phyloP scores from a whole-genome alignment of 2,329 filamentous ascomycete species.

The Colletotrichum lupini region DNA sequence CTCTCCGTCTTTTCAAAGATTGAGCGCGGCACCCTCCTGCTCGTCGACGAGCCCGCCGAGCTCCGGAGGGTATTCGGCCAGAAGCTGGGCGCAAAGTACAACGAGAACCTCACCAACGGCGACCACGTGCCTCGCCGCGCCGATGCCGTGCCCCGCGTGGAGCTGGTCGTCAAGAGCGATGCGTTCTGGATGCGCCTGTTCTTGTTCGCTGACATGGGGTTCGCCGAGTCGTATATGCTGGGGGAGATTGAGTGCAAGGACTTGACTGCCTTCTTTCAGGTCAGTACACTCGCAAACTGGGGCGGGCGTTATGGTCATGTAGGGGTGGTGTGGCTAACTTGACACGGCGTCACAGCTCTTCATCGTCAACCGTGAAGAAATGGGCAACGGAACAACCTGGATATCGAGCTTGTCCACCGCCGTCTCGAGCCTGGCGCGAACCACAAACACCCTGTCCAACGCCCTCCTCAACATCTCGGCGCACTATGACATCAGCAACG shows the following conservation, averaged over 20 bases:
- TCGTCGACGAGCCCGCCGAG: conserved; percentile 58
- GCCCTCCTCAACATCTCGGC: conserved; percentile 74
- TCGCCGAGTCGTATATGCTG: conserved; percentile 79
- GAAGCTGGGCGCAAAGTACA: conserved; percentile 52
- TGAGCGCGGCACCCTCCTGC: conserved; percentile 58
- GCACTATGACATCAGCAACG: conserved; percentile 82
- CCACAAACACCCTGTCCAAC: conserved; percentile 67
- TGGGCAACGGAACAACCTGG: conserved; percentile 73
- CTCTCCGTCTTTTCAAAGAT: conserved; percentile 58
- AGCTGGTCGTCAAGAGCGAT: conserved; percentile 71
- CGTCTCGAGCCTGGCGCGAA: conserved; percentile 67
- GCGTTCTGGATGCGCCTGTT: conserved; percentile 77
- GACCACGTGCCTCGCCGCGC: conserved; percentile 44
- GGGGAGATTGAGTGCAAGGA: conserved; percentile 75
- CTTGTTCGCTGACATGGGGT: conserved; percentile 80
- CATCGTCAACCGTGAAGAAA: conserved; percentile 72
- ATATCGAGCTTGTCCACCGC: conserved; percentile 69
- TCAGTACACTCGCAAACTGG: conserved; percentile 43
- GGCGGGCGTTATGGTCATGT: too few species aligned
- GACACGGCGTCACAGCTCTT: conserved; percentile 64
- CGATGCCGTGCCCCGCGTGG: conserved; percentile 54
- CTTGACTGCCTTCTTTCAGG: conserved; percentile 75
- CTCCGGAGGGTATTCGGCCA: conserved; percentile 58
- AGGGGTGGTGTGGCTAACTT: conserved; percentile 31
- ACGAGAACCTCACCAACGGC: conserved; percentile 49